Evolutionary conservation across 2,329 filamentous ascomycete genomes (phyloP), one percentile per base, ranked within the genome.

Genomic region (Pseudogymnoascus sp.): DNA sequence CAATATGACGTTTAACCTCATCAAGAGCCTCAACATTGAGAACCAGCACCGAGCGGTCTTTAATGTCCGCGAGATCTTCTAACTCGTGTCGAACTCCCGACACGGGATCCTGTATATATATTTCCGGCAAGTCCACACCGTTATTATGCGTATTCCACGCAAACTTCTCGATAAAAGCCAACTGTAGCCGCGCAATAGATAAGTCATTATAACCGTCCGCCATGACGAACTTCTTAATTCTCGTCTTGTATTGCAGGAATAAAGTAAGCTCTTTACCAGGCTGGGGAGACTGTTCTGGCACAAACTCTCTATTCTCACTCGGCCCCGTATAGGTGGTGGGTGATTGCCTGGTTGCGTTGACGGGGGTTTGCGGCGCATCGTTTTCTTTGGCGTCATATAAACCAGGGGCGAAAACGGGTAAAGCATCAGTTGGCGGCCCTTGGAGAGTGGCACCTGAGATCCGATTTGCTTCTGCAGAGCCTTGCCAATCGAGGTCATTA

Each of bases 101-200:
- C 2, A 97, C 83, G 0, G 92, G 88, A 72, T 99, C 94, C 73
- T 99, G 94, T 13, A 99, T 94, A 73, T 99, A 97, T 13, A 99
- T 97, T 69, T 99, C 94, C 0, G 94, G 94, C 52, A 99, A 77
- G 72, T 99, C 94, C 12, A 86, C 85, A 6, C 94, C 94, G 69
- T 97, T 95, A 64, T 91, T 88, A 69, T 97, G 92, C 0, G 93
- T 97, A 69, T 96, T 97, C 92, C 95, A 99, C 0, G 93, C 94
- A 72, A 99, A 99, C 73, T 97, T 99, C 68, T 99, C 94, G 68
- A 99, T 99, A 69, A 99, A 99, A 0, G 94, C 93, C 29, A 99
- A 82, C 73, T 99, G 93, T 63, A 99, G 76, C 25, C 92, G 85
- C 1, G 92, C 92, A 63, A 97, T 87, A 2, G 90, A 93, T 9